Percentiles rank a stretch among this genome's conserved stretches.
phyloP scores from a whole-genome alignment of 2,329 filamentous ascomycete genomes.

The Colletotrichum costaricense region DNA sequence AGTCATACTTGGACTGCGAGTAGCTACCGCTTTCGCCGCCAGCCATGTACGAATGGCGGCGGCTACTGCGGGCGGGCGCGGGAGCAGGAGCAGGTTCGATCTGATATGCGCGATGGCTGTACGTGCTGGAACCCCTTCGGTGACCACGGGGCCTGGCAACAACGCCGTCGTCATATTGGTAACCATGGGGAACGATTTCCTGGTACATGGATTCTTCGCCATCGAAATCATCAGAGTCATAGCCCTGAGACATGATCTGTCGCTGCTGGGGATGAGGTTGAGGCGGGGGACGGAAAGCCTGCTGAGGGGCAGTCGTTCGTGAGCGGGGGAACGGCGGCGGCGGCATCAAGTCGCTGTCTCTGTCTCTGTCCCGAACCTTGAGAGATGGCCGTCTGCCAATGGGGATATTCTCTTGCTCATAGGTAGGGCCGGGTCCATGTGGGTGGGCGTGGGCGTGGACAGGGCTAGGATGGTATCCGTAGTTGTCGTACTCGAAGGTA shows the following conservation, averaged over 20 bases:
- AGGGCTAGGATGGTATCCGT: neutral
- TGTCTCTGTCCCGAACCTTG: constrained; percentile 54
- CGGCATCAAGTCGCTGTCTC: constrained; percentile 60
- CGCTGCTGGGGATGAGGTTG: constrained; percentile 41
- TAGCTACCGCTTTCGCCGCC: constrained; percentile 48
- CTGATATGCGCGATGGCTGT: constrained; percentile 52
- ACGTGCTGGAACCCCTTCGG: constrained; percentile 47
- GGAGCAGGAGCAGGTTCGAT: constrained; percentile 50
- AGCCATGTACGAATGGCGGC: constrained; percentile 55
- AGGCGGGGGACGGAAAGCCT: constrained; percentile 43
- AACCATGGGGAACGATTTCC: constrained; percentile 50
- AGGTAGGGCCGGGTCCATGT: constrained; percentile 34
- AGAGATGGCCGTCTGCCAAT: constrained; percentile 56
- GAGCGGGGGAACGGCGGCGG: constrained; percentile 52
- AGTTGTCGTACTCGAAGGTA: constrained; percentile 50
- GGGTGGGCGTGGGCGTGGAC: neutral
- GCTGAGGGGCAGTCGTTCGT: constrained; percentile 39
- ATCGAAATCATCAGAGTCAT: constrained; percentile 53
- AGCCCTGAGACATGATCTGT: constrained; percentile 41
- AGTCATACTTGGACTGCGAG: constrained; percentile 53
- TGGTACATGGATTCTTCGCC: constrained; percentile 50
- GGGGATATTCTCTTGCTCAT: constrained; percentile 52
- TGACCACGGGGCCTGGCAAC: constrained; percentile 46
- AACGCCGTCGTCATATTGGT: constrained; percentile 47
- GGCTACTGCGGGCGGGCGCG: constrained; percentile 38